phyloP scores from a whole-genome alignment of 768 basidiomycete species.

The Brasilioporus rufonigricans region DNA sequence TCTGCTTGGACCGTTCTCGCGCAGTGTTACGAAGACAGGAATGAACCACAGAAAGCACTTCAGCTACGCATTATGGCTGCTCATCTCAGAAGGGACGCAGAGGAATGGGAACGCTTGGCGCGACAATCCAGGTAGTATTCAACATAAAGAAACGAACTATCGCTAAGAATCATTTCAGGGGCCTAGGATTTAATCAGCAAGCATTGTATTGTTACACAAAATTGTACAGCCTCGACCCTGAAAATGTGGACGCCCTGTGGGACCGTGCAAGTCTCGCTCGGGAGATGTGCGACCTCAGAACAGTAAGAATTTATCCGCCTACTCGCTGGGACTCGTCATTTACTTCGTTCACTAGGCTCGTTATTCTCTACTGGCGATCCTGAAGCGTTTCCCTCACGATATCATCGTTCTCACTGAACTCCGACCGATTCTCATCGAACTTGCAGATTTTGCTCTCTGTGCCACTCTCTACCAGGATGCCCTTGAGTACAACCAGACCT shows the following conservation, averaged over 20 bases:
- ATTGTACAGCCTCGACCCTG: slow-evolving; percentile 71
- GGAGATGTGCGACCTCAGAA: slow-evolving; percentile 66
- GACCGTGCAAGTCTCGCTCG: slow-evolving; percentile 82
- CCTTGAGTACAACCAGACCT: slow-evolving; percentile 60
- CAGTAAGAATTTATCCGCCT: slow-evolving; percentile 40
- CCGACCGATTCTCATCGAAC: slow-evolving; percentile 52
- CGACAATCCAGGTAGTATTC: slow-evolving; percentile 60
- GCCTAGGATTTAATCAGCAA: slow-evolving; percentile 74
- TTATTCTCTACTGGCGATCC: slow-evolving; percentile 27
- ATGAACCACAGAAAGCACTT: slow-evolving; percentile 16
- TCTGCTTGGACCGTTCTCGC: slow-evolving; percentile 74
- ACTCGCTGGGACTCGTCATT: background rate
- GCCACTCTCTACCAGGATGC: slow-evolving; percentile 69
- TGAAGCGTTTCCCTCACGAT: slow-evolving; percentile 54
- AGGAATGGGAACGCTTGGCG: slow-evolving; percentile 86
- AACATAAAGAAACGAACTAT: slow-evolving; percentile 46
- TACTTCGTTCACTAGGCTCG: slow-evolving; percentile 17
- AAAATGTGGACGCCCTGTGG: slow-evolving; percentile 85
- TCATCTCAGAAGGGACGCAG: slow-evolving; percentile 78
- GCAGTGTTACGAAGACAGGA: slow-evolving; percentile 16
- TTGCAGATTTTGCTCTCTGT: slow-evolving; percentile 64
- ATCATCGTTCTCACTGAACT: slow-evolving; percentile 76
- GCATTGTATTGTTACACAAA: slow-evolving; percentile 92
- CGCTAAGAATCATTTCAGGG: slow-evolving; percentile 52
- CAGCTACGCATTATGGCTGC: slow-evolving; percentile 38